phyloP scores from a whole-genome alignment of 176 grass and related monocot genomes.

The Cocos nucifera region DNA sequence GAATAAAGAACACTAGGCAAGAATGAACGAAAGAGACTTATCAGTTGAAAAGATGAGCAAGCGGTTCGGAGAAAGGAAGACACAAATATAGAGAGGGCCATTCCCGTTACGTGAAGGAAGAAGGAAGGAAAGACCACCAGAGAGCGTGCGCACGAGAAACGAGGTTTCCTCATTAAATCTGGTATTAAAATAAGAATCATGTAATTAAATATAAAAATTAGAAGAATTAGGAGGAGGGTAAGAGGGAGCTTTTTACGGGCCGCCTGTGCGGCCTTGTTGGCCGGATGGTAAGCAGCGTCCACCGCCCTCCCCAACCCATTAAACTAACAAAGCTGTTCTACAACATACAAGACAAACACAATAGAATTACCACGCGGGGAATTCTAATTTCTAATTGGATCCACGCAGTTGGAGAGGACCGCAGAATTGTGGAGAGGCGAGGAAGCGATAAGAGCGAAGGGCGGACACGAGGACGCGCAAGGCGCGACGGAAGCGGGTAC shows the following conservation, averaged over 20 bases:
- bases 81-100: slow-evolving; percentile 25
- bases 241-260: slow-evolving; percentile 3
- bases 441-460: slow-evolving; percentile 1
- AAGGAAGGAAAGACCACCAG: too few species aligned
- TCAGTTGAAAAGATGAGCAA: not conserved
- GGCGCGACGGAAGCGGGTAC: not conserved
- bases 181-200: slow-evolving; percentile 8
- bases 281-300: slow-evolving; percentile 4
- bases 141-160: slow-evolving; percentile 28
- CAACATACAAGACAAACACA: too few species aligned
- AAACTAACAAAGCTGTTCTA: too few species aligned
- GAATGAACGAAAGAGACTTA: too few species aligned
- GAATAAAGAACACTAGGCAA: too few species aligned
- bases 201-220: slow-evolving; percentile 6
- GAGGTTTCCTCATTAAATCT: slow-evolving; percentile 33
- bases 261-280: slow-evolving; percentile 19
- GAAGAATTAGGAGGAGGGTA: not conserved
- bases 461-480: not conserved
- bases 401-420: not conserved
- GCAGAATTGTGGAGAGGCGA: not conserved
- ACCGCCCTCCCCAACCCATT: not conserved
- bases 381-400: too few species aligned
- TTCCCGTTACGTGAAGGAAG: not conserved
- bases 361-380: too few species aligned
- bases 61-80: slow-evolving; percentile 13